Percentiles rank a stretch among this genome's conserved stretches.
These are phyloP conservation scores for Cichorium intybus DNA, from an alignment of 140 eudicot species.

Conservation along the genomic window DNA sequence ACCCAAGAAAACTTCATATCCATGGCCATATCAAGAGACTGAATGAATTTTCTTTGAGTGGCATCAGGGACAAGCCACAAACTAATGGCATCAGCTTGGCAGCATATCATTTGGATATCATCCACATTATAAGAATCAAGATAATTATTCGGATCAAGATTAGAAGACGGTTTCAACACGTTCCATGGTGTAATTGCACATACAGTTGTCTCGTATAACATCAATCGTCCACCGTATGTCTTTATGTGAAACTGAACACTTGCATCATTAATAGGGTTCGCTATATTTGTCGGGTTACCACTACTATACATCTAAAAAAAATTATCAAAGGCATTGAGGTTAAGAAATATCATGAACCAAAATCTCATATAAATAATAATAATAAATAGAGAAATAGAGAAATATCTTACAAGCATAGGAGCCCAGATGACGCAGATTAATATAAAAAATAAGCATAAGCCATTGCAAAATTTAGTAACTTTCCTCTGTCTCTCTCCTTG, in stretches of 20 bases:
- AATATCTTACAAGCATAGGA: slow-evolving; percentile 93
- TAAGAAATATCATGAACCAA: neutral
- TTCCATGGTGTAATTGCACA: slow-evolving; percentile 75
- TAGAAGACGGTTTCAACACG: slow-evolving; percentile 27
- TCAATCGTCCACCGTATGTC: slow-evolving; percentile 73
- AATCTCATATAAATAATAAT: neutral
- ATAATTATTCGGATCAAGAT: slow-evolving; percentile 73
- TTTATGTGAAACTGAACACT: slow-evolving; percentile 87
- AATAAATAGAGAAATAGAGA: neutral
- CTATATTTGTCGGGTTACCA: slow-evolving; percentile 97
- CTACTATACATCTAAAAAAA: slow-evolving; percentile 87
- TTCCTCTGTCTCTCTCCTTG: slow-evolving; percentile 93
- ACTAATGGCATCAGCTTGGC: slow-evolving; percentile 84
- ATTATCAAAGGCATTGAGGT: neutral
- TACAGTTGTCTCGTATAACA: slow-evolving; percentile 74
- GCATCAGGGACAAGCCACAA: slow-evolving; percentile 88
- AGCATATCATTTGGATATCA: slow-evolving; percentile 90
- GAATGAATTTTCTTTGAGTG: slow-evolving; percentile 56
- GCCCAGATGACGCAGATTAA: slow-evolving; percentile 97
- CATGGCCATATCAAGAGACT: slow-evolving; percentile 59
- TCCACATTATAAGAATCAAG: slow-evolving; percentile 61
- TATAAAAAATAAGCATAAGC: slow-evolving; percentile 87
- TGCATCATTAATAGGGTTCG: slow-evolving; percentile 92
- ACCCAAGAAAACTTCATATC: slow-evolving; percentile 82
- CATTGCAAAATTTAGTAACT: slow-evolving; percentile 88